Evolutionary conservation across 345 rosid genomes (phyloP), one percentile per base, ranked within the genome.

Genomic region (Salix caprea): DNA sequence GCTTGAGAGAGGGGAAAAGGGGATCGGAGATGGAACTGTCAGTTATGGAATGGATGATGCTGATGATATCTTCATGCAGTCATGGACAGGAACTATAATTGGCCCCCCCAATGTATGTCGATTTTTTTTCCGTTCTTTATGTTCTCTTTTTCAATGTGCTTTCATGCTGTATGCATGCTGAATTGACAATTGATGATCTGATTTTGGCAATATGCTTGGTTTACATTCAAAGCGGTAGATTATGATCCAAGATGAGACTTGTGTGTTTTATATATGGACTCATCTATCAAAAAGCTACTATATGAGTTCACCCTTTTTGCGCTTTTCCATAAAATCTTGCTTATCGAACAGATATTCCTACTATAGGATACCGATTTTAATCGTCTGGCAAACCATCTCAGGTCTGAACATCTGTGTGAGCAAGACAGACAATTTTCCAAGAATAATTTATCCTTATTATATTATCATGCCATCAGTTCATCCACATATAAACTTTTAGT

Each of bases 21-120:
- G 98, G 65, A 94, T 94, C 79, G 98, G 98, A 60, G 94, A 91
- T 85, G 97, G 98, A 79, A 94, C 97, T 24, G 98, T 94, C 72
- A 94, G 98, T 90, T 94, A 94, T 82, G 98, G 98, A 79, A 94
- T 94, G 98, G 98, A 94, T n/a, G 98, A 92, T 80, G 96, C 93
- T 77, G 98, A 94, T 77, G 97, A 94, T 86, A 88, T 92, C 81
- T 90, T 79, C 64, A 94, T 92, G 98, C 98, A 93, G 76, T 94
- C 98, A 14, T 94, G 98, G 94, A 90, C 91, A 16, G 92, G 94
- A 78, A 90, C 94, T 60, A 85, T 90, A 74, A 90, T 90, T 46
- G 94, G 94, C 11, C 94, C 92, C 21, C 89, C 90, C 34, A 87
- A 85, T 83, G 94, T 85, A 78, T 60, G 84, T 65, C 28, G n/a